A percentile compares a stretch with the other conserved stretches of the same genome.
These are phyloP conservation scores for Apodospora peruviana DNA, from an alignment of 495 filamentous ascomycete genomes.

Conservation along the genomic window DNA sequence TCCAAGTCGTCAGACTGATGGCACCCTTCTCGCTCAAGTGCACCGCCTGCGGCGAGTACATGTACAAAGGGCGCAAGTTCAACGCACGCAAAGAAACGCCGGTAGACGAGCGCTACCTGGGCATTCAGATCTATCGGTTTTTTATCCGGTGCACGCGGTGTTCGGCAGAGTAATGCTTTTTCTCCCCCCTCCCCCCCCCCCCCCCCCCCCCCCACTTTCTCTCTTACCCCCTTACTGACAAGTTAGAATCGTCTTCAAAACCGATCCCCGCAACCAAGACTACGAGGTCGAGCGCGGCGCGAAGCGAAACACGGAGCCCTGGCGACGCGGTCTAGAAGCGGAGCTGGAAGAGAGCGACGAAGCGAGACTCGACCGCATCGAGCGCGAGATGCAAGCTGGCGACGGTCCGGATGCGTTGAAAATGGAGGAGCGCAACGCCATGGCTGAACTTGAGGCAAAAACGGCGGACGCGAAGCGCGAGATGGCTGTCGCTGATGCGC, in stretches of 20 bases:
- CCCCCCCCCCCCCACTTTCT: not conserved
- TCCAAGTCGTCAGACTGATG: slow-evolving; percentile 92
- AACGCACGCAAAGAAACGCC: slow-evolving; percentile 92
- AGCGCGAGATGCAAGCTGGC: slow-evolving; percentile 53
- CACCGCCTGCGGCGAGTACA: slow-evolving; percentile 86
- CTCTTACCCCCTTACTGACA: not conserved
- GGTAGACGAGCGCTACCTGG: slow-evolving; percentile 80
- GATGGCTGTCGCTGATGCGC: slow-evolving; percentile 93
- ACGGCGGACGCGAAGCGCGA: slow-evolving; percentile 91
- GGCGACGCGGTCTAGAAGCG: slow-evolving; percentile 59
- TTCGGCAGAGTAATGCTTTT: slow-evolving; percentile 49
- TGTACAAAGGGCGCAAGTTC: slow-evolving; percentile 95
- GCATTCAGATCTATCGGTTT: slow-evolving; percentile 86
- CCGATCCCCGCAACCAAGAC: slow-evolving; percentile 91
- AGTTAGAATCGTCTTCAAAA: slow-evolving; percentile 73
- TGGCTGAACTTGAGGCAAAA: slow-evolving; percentile 79
- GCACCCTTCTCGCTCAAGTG: slow-evolving; percentile 95
- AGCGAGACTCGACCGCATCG: slow-evolving; percentile 76
- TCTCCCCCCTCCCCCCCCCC: not conserved
- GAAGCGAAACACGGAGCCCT: slow-evolving; percentile 89
- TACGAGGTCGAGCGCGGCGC: slow-evolving; percentile 70
- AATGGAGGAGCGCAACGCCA: slow-evolving; percentile 69
- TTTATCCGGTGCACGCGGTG: slow-evolving; percentile 95
- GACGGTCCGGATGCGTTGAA: slow-evolving; percentile 59
- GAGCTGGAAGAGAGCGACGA: slow-evolving; percentile 70